phyloP scores from a whole-genome alignment of 192 early-diverging fungal genomes.

The Umbelopsis isabellina region DNA sequence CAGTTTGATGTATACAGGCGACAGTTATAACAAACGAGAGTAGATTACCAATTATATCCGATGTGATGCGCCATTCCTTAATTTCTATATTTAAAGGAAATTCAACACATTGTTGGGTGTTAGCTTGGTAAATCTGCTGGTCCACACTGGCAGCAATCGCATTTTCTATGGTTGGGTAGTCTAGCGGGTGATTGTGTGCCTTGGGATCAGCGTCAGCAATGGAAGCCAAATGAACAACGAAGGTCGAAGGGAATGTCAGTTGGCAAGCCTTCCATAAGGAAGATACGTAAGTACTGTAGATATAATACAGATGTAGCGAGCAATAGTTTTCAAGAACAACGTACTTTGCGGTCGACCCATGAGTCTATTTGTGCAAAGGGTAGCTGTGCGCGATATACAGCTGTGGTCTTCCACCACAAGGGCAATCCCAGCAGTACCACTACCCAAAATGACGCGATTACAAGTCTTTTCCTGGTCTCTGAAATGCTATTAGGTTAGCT shows the following conservation, averaged over 20 bases:
- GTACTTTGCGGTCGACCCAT: slow-evolving; percentile 57
- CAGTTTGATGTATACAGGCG: no score
- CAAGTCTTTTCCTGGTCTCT: slow-evolving; percentile 42
- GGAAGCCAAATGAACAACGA: slow-evolving; percentile 26
- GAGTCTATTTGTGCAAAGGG: slow-evolving; percentile 64
- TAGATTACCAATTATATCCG: not conserved
- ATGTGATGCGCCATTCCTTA: slow-evolving; percentile 24
- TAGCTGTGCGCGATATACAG: slow-evolving; percentile 76
- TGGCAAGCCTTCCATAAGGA: slow-evolving; percentile 29
- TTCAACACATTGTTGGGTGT: slow-evolving; percentile 9
- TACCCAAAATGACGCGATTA: slow-evolving; percentile 55
- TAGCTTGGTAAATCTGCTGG: not conserved
- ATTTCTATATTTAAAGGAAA: slow-evolving; percentile 31
- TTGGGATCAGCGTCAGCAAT: not conserved
- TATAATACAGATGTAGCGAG: not conserved
- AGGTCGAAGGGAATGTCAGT: slow-evolving; percentile 33
- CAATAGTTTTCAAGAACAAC: not conserved
- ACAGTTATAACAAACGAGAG: no score
- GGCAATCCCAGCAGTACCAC: slow-evolving; percentile 68
- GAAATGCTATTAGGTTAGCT: not conserved
- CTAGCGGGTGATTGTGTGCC: slow-evolving; percentile 12
- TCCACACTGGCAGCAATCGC: not conserved
- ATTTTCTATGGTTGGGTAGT: not conserved
- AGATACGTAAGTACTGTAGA: not conserved
- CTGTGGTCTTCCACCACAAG: slow-evolving; percentile 82